Percentiles rank a stretch among this genome's conserved stretches.
Evolutionary conservation across 345 rosid species (phyloP).

Genomic region (Heritiera littoralis): DNA sequence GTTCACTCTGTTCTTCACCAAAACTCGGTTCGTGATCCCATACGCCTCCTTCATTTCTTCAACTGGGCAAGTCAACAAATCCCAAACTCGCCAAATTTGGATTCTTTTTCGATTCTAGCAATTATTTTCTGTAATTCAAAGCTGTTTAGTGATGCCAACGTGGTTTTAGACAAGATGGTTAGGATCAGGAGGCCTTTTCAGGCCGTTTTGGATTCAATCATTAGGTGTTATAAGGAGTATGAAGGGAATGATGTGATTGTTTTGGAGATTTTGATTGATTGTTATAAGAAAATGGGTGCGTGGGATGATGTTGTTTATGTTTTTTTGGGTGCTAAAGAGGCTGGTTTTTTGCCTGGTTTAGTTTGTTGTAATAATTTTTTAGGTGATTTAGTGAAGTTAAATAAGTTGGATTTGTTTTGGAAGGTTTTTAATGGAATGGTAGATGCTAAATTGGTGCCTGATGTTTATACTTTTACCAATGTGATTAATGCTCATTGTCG

Average conservation of each 20-base stretch:
- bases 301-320: slow-evolving; percentile 55
- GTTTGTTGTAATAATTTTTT: slow-evolving; percentile 56
- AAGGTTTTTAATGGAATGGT: slow-evolving; percentile 51
- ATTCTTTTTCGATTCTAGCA: slow-evolving; percentile 59
- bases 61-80: slow-evolving; percentile 47
- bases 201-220: slow-evolving; percentile 55
- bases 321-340: slow-evolving; percentile 37
- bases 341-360: slow-evolving; percentile 41
- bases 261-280: slow-evolving; percentile 55
- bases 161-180: slow-evolving; percentile 49
- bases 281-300: slow-evolving; percentile 48
- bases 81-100: slow-evolving; percentile 43
- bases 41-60: slow-evolving; percentile 62
- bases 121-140: slow-evolving; percentile 48
- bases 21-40: slow-evolving; percentile 49
- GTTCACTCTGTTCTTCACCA: slow-evolving; percentile 59
- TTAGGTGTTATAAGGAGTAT: slow-evolving; percentile 42
- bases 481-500: slow-evolving; percentile 64
- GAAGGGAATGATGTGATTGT: slow-evolving; percentile 29
- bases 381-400: slow-evolving; percentile 57
- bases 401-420: slow-evolving; percentile 64
- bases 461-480: slow-evolving; percentile 50
- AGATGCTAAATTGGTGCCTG: slow-evolving; percentile 49
- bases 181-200: slow-evolving; percentile 35
- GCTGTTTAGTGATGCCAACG: slow-evolving; percentile 41